These are phyloP conservation scores for Lentinula aciculospora DNA, from an alignment of 768 basidiomycete genomes.

Conservation along the genomic window DNA sequence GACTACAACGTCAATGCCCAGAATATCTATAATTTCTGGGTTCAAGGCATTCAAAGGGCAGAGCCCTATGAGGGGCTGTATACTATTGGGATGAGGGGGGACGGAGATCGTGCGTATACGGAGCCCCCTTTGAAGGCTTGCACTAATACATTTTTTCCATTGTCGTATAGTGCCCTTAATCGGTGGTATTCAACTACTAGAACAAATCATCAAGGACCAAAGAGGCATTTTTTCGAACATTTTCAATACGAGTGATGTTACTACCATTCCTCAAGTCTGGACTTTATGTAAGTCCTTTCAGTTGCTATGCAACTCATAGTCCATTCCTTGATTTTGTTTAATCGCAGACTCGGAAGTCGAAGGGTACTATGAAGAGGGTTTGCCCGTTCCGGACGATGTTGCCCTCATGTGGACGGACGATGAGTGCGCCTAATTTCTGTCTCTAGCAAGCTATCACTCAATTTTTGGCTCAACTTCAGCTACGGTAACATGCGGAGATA, in stretches of 20 bases:
- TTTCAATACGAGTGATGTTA: slow-evolving; percentile 39
- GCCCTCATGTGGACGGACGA: slow-evolving; percentile 69
- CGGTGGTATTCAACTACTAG: slow-evolving; percentile 40
- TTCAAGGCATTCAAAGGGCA: slow-evolving; percentile 51
- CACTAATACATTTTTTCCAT: background rate
- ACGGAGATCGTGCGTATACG: slow-evolving; percentile 29
- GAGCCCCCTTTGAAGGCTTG: background rate
- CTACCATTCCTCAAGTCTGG: slow-evolving; percentile 62
- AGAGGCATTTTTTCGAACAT: slow-evolving; percentile 51
- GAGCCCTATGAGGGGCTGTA: slow-evolving; percentile 56
- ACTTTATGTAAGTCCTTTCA: slow-evolving; percentile 40
- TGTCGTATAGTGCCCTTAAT: slow-evolving; percentile 41
- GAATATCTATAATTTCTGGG: slow-evolving; percentile 58
- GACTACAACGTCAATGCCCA: slow-evolving; percentile 53
- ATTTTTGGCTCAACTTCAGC: slow-evolving; percentile 20
- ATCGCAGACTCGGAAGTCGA: slow-evolving; percentile 52
- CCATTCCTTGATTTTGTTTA: background rate
- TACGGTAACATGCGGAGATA: slow-evolving; percentile 70
- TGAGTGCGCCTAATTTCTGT: slow-evolving; percentile 32
- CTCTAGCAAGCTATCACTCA: background rate
- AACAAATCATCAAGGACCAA: slow-evolving; percentile 56
- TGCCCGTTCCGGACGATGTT: slow-evolving; percentile 60
- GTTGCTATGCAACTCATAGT: background rate
- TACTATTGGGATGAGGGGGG: slow-evolving; percentile 68
- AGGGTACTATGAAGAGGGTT: slow-evolving; percentile 58